Base-by-base conservation (phyloP, 352 stramenopile genomes). In the Pythium folliculosum region DNA sequence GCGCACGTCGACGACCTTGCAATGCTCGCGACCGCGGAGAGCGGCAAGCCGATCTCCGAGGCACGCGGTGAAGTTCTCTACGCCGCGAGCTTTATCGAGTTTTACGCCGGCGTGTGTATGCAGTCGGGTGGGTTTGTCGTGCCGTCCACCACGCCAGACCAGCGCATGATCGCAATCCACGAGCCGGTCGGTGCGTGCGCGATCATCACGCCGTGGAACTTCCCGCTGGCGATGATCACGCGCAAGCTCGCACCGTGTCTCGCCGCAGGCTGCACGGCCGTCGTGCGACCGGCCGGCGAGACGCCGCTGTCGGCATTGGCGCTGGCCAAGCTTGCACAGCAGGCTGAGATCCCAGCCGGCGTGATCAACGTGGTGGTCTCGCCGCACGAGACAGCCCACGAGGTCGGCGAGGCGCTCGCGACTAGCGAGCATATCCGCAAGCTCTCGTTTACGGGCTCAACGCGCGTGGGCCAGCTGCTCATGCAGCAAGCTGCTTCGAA, bases 201-300 rank as follows among this genome's bases (percentile, higher is more conserved):
- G 32, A 90, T 99, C 62, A 96, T 99, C 61, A 98, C 97, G 52
- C 97, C 95, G 16, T 99, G 97, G 97, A 99, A 99, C 78, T 99
- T 99, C 70, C 97, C 97, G 6, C 73, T 98, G 48, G 97, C 96
- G 7, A 99, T 99, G 98, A 98, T 99, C 64, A 98, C 97, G 21
- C 86, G 97, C 21, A 99, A 99, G 75, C 83, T 98, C 12, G 96
- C 78, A 6, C 95, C 96, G 3, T 98, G 96, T 53, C 72, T 99
- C 14, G 90, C 92, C 7, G 92, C 94, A 1, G 97, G 98, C 16
- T 99, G 97, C 75, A 97, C 96, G 1, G 85, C 90, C 6, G 88
- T 99, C 5, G 74, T 99, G 4, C 99, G 99, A 70, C 97, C 98
- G 40, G 90, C 93, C n/a, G 94, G 97, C 14, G 77, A 98, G 65